Evolutionary conservation across 2,329 filamentous ascomycete species (phyloP), one percentile per base, ranked within the genome.

Genomic region (Sarocladium oryzae): DNA sequence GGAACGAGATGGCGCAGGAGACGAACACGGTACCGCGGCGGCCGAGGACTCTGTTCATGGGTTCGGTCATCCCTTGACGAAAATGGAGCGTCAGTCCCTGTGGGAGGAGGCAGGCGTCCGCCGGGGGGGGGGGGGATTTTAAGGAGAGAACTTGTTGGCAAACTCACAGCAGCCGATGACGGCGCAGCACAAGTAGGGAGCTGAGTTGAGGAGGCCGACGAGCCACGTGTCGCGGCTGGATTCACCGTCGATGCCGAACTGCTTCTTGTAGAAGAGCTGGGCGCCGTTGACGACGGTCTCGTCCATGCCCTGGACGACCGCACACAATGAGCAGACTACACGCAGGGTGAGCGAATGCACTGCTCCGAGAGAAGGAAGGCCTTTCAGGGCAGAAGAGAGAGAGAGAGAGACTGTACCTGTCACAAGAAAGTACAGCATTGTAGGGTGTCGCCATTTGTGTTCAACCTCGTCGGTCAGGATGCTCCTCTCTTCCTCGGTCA

Each of bases 21-120:
- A 87, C 70, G 62, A 87, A 87, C 46, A 88, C 82, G 2, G 84
- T 88, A 11, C 86, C 85, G 2, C 85, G 76, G 46, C 86, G 80
- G 11, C 86, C 87, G 55, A 89, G 84, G 54, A 62, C 70, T 51
- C 82, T 78, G 66, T 89, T 89, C 65, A 89, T 76, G 1, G 86
- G 86, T 33, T 84, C 81, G 0, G 84, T 88, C 43, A 85, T 70
- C 86, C 57, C 56, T 54, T n/a, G n/a, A n/a, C n/a, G n/a, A n/a
- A n/a, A n/a, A n/a, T n/a, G n/a, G n/a, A n/a, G n/a, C n/a, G n/a
- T n/a, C n/a, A n/a, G n/a, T n/a, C n/a, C n/a, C n/a, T n/a, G n/a
- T n/a, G n/a, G n/a, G n/a, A n/a, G n/a, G n/a, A n/a, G n/a, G n/a
- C n/a, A n/a, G n/a, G n/a, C n/a, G n/a, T n/a, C n/a, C n/a, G n/a